Evolutionary conservation across 164 flowering plant species (phyloP).

Genomic region (Chloranthus sessilifolius): DNA sequence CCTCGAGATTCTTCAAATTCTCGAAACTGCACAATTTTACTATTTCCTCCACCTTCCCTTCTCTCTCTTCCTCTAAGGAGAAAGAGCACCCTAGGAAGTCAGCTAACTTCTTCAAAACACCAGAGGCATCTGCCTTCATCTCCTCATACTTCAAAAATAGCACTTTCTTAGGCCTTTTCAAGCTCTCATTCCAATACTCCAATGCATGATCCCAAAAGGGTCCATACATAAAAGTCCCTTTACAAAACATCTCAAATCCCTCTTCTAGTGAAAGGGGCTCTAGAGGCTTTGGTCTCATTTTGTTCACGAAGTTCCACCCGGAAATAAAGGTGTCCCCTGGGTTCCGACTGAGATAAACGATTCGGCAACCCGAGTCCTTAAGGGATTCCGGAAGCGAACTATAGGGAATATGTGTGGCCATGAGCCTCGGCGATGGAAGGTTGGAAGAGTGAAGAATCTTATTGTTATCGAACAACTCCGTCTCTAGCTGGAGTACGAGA

Average conservation of each 20-base stretch:
- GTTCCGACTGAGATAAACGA: slow-evolving; percentile 34
- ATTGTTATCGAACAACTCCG: slow-evolving; percentile 12
- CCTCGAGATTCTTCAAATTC: slow-evolving; percentile 7
- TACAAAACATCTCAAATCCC: slow-evolving; percentile 26
- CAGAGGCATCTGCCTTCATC: slow-evolving; percentile 14
- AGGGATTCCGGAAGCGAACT: slow-evolving; percentile 22
- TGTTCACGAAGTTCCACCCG: slow-evolving; percentile 27
- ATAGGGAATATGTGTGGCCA: slow-evolving; percentile 30
- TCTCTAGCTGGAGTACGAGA: slow-evolving; percentile 38
- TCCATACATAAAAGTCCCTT: slow-evolving; percentile 25
- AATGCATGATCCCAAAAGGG: slow-evolving; percentile 20
- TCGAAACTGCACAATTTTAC: slow-evolving; percentile 4
- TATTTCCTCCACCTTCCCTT: background rate
- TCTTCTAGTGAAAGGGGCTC: slow-evolving; percentile 15
- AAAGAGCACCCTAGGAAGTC: slow-evolving; percentile 31
- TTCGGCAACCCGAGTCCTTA: slow-evolving; percentile 16
- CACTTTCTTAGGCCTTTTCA: slow-evolving; percentile 25
- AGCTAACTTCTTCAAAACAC: slow-evolving; percentile 21
- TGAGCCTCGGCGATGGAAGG: slow-evolving; percentile 21
- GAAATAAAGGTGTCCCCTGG: slow-evolving; percentile 38
- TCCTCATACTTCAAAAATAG: slow-evolving; percentile 44
- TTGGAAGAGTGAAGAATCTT: slow-evolving; percentile 11
- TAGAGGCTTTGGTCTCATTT: background rate
- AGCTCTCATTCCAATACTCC: slow-evolving; percentile 14
- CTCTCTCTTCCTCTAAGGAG: background rate